phyloP scores from a whole-genome alignment of 805 yeast genomes.

The Lipomyces starkeyi region DNA sequence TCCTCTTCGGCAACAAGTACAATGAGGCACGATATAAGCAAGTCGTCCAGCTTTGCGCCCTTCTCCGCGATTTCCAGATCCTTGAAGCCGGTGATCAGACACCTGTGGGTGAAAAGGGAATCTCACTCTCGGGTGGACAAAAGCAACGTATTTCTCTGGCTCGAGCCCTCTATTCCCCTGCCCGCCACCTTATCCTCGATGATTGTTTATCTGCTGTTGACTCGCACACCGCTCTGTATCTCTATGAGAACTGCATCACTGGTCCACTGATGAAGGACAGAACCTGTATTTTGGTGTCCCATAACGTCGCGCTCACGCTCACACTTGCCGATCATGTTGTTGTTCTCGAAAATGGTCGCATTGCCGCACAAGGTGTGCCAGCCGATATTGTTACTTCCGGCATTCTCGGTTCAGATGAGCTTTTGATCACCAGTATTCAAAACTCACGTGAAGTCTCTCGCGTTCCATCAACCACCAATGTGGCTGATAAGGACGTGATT shows the following conservation, averaged over 20 bases:
- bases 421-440: slow-evolving; percentile 24
- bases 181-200: slow-evolving; percentile 82
- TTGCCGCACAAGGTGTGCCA: slow-evolving; percentile 55
- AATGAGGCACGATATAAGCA: slow-evolving; percentile 75
- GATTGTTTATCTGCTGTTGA: slow-evolving; percentile 98
- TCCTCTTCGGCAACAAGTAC: slow-evolving; percentile 74
- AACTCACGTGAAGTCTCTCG: slow-evolving; percentile 56
- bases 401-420: slow-evolving; percentile 73
- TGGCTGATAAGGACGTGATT: slow-evolving; percentile 79
- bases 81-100: slow-evolving; percentile 89
- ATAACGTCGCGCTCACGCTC: slow-evolving; percentile 88
- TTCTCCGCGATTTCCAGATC: slow-evolving; percentile 83
- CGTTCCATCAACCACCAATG: slow-evolving; percentile 67
- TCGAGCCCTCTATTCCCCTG: slow-evolving; percentile 86
- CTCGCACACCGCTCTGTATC: slow-evolving; percentile 92
- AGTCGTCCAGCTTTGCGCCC: slow-evolving; percentile 88
- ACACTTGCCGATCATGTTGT: slow-evolving; percentile 81
- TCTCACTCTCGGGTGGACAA: slow-evolving; percentile 95
- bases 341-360: slow-evolving; percentile 82
- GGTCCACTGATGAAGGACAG: slow-evolving; percentile 86
- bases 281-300: slow-evolving; percentile 91
- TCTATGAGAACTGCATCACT: slow-evolving; percentile 86
- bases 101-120: slow-evolving; percentile 97
- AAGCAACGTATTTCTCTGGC: slow-evolving; percentile 96
- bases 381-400: slow-evolving; percentile 61